Percentiles rank a stretch among this genome's conserved stretches.
These are phyloP conservation scores for Zasmidium citrigriseum DNA, from an alignment of 2,329 filamentous ascomycete genomes.

Conservation along the genomic window DNA sequence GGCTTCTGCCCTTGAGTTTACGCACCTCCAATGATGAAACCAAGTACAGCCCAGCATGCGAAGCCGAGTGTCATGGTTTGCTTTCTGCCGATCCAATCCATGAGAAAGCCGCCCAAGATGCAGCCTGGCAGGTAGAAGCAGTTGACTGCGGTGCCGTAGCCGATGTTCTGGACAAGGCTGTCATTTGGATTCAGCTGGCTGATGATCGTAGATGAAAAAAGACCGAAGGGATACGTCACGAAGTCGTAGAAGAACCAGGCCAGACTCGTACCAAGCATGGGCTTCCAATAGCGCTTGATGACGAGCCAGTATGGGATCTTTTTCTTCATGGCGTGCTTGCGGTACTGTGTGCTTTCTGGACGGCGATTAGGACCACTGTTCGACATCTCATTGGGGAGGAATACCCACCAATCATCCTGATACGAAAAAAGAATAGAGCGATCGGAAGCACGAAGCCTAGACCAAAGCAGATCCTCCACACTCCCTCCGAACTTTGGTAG, in stretches of 20 bases:
- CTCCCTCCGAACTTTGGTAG: slow-evolving; percentile 63
- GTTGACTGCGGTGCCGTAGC: slow-evolving; percentile 85
- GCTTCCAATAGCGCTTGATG: slow-evolving; percentile 69
- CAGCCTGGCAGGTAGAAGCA: slow-evolving; percentile 85
- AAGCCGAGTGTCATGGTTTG: slow-evolving; percentile 73
- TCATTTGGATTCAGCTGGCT: slow-evolving; percentile 58
- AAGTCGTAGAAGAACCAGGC: slow-evolving; percentile 80
- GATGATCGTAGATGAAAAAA: slow-evolving; percentile 78
- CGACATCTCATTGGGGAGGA: not conserved
- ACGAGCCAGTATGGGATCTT: slow-evolving; percentile 52
- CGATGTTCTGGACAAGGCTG: slow-evolving; percentile 75
- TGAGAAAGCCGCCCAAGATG: slow-evolving; percentile 71
- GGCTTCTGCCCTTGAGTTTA: too few species aligned
- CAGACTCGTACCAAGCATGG: slow-evolving; percentile 66
- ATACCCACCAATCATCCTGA: slow-evolving; percentile 57
- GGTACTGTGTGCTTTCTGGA: slow-evolving; percentile 70
- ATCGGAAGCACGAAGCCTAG: slow-evolving; percentile 74
- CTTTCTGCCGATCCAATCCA: slow-evolving; percentile 76
- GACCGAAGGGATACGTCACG: slow-evolving; percentile 68
- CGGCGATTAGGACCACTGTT: not conserved
- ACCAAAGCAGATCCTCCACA: slow-evolving; percentile 80
- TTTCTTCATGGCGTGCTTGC: slow-evolving; percentile 67
- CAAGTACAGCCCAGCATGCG: slow-evolving; percentile 56
- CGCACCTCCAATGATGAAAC: slow-evolving; percentile 82
- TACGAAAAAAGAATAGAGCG: slow-evolving; percentile 66